Conservation (phyloP, 2,329 filamentous ascomycete species). For the Elsinoe perseae region DNA sequence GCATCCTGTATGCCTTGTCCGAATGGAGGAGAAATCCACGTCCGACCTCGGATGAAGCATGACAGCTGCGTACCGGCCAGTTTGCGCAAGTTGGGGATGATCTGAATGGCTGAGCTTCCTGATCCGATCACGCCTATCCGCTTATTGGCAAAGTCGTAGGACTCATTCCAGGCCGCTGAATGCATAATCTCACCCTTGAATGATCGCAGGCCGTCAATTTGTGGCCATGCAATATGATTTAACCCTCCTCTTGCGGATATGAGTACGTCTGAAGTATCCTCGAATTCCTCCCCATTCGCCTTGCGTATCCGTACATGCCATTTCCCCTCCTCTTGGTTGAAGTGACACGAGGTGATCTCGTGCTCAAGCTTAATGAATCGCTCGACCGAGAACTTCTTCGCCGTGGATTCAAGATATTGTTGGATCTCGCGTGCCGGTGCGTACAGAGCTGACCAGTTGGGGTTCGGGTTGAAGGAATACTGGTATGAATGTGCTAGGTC, state of each 20-base stretch:
- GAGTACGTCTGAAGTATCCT: conserved; percentile 42
- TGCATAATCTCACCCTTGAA: conserved; percentile 50
- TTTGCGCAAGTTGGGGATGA: conserved; percentile 33
- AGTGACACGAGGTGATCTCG: conserved; percentile 30
- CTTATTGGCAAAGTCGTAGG: conserved; percentile 26
- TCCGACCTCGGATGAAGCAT: conserved; percentile 45
- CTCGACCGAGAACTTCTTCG: conserved; percentile 32
- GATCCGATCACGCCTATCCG: conserved; percentile 23
- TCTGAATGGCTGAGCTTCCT: conserved; percentile 33
- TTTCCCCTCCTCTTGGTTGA: conserved; percentile 29
- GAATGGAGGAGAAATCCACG: conserved; percentile 42
- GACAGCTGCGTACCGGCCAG: conserved; percentile 37
- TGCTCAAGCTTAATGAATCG: conserved; percentile 33
- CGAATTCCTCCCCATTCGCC: conserved; percentile 25
- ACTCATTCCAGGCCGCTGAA: conserved; percentile 48
- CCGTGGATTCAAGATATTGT: conserved; percentile 30
- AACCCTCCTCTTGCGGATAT: conserved; percentile 45
- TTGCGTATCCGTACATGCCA: conserved; percentile 33
- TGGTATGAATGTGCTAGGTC: conserved; percentile 34
- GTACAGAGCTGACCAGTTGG: conserved; percentile 36
- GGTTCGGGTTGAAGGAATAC: conserved; percentile 38
- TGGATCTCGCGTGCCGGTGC: conserved; percentile 34
- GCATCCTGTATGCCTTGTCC: conserved; percentile 25
- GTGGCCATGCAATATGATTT: conserved; percentile 47
- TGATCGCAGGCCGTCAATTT: conserved; percentile 43